Base-by-base conservation (phyloP, 441 rosid species). In the Erodium chrysanthum region DNA sequence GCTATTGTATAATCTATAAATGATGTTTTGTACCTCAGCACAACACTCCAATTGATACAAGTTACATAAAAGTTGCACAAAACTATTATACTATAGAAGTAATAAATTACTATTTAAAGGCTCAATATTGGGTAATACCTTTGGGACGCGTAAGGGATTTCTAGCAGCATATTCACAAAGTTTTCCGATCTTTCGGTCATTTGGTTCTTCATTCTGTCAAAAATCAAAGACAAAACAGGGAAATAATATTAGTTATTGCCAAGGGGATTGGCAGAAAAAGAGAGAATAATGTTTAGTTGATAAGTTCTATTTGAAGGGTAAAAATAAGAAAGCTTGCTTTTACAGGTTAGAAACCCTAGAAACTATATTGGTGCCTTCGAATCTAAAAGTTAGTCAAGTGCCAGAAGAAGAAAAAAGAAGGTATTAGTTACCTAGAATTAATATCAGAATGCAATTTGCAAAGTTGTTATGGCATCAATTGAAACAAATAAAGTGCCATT, bases 131-230 rank as follows among this genome's bases (percentile, higher is more conserved):
- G 52, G 40, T 33, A 18, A 69, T 72, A 88, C 98, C 96, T 91
- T 84, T 3, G 98, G 98, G 65, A 94, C 87, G 69, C 96, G 83
- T 73, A 94, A 75, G 18, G 98, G 97, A 70, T 94, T 94, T 79
- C 81, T 88, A 46, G 85, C 84, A 37, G 86, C 96, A 84, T 91
- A 94, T 65, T 94, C 98, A 78, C 98, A 94, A 73, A 94, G 93
- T 81, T 88, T 94, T 70, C 90, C 91, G 8, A 89, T 89, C 74
- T 88, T 89, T 71, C 98, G 82, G 70, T 94, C 97, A 75, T 89
- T 89, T 40, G 96, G 91, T 75, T 83, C 88, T 56, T 84, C 90
- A 65, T 80, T 93, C 98, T 94, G 84, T 74, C 70, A 70, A 78
- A 72, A 22, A 23, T 59, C 63, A 23, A 59, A 59, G 64, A 59